Percentiles rank a stretch among this genome's conserved stretches.
Evolutionary conservation across 371 early-diverging fungal genomes (phyloP).

Genomic region (Mortierella sp.): DNA sequence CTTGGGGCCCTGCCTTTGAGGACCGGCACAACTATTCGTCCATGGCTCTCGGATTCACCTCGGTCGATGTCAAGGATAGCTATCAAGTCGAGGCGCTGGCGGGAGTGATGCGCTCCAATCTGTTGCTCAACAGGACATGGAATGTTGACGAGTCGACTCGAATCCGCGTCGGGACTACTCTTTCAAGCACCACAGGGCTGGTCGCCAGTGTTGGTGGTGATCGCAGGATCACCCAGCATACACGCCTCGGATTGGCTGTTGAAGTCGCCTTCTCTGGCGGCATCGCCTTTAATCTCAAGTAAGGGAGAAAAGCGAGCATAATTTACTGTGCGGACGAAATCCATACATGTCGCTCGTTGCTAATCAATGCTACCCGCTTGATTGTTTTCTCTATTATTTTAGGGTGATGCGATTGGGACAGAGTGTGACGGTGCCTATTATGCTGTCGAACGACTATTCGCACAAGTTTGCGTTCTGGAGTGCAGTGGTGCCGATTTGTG

Average conservation of each 20-base stretch:
- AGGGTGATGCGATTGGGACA: conserved; percentile 90
- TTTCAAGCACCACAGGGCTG: conserved; percentile 68
- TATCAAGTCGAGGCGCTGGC: conserved; percentile 73
- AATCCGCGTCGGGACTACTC: conserved; percentile 44
- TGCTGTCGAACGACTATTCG: conserved; percentile 81
- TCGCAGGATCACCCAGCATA: conserved; percentile 74
- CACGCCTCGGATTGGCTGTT: conserved; percentile 80
- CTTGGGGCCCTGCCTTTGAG: conserved; percentile 69
- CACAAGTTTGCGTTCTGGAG: conserved; percentile 76
- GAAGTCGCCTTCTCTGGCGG: conserved; percentile 82
- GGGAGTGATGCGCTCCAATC: conserved; percentile 47
- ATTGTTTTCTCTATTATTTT: neutral
- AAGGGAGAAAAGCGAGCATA: too few relatives aligned
- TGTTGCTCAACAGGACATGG: conserved; percentile 50
- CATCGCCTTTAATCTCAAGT: conserved; percentile 79
- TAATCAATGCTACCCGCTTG: neutral
- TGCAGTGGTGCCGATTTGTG: conserved; percentile 73
- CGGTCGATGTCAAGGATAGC: conserved; percentile 61
- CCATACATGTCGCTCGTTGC: too few relatives aligned
- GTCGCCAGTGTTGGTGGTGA: conserved; percentile 70
- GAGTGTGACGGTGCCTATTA: conserved; percentile 82
- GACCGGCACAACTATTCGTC: conserved; percentile 69
- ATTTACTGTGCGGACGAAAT: too few relatives aligned
- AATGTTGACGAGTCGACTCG: conserved; percentile 33
- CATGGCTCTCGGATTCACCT: conserved; percentile 70